Base-by-base conservation (phyloP, 2,329 filamentous ascomycete genomes). In the Aspergillus latus region DNA sequence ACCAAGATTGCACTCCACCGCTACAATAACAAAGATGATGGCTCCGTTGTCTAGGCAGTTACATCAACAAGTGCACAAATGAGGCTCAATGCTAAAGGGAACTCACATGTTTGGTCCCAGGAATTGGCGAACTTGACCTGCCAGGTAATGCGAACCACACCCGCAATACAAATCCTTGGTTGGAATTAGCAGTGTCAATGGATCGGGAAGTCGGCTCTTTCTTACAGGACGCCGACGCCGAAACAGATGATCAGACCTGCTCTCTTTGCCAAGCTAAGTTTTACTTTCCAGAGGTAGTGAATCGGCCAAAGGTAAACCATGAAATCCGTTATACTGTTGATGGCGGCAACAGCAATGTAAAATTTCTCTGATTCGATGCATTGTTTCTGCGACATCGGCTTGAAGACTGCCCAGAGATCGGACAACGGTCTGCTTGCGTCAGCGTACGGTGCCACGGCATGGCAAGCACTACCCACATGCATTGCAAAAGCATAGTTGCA, bases 251-350 rank as follows among this genome's bases (percentile, higher is more conserved):
- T 45, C 15, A 49, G 21, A 11, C 52, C 52, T 8, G 34, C 11
- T 28, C 37, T 42, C 39, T 54, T 54, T 5, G 28, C 9, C 29
- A 54, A 16, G 37, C 52, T 49, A 21, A 53, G 43, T 26, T 53
- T 53, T 13, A 53, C 43, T 9, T 34, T 40, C 43, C 51, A 53
- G n/a, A 53, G 51, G 9, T 53, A 53, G 26, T 46, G 51, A 15
- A 54, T 45, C 2, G 45, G 52, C 46, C 52, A 54, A 28, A 54
- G 52, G n/a, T 54, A 54, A 47, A 54, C 52, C 28, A 49, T 40
- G 36, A 48, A 54, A 28, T 54, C 52, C 2, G 45, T 54, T 26
- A 49, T 39, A n/a, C 44, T 48, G 36, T 54, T 54, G 16, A 54
- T 34, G 15, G 44, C 45, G 8, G 52, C 52, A 28, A 15, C 52